Evolutionary conservation across 192 early-diverging fungal genomes (phyloP).

Genomic region (Helicostylum pulchrum): DNA sequence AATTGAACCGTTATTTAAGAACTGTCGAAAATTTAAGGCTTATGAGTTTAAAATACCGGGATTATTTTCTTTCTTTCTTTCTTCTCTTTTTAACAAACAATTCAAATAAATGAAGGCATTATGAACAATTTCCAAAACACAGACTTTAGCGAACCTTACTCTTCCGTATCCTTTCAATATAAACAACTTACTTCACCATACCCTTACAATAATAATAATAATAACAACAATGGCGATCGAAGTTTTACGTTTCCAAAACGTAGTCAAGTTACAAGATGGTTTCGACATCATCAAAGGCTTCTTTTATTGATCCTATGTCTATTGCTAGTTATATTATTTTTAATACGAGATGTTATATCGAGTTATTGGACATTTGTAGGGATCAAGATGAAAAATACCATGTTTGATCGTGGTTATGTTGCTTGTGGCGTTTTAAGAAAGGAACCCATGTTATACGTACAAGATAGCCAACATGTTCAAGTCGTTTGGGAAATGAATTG

Average conservation of each 20-base stretch:
- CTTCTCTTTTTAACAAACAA: too few species aligned
- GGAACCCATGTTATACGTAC: conserved; percentile 51
- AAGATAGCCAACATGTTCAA: conserved; percentile 42
- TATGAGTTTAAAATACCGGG: too few species aligned
- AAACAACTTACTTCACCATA: conserved; percentile 32
- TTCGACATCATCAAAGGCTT: background rate
- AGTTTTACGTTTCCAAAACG: conserved; percentile 1
- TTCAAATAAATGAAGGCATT: too few species aligned
- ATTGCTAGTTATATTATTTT: conserved; percentile 10
- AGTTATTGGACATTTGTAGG: conserved; percentile 24
- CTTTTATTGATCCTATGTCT: background rate
- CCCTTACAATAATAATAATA: conserved; percentile 9
- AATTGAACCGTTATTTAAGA: too few species aligned
- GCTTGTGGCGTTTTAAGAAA: conserved; percentile 51
- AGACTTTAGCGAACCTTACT: conserved; percentile 29
- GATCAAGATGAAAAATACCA: conserved; percentile 47
- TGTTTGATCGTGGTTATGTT: conserved; percentile 45
- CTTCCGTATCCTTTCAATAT: conserved; percentile 36
- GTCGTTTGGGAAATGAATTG: conserved; percentile 60
- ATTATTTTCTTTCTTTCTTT: too few species aligned
- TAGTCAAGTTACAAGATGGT: conserved; percentile 5
- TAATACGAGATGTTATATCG: conserved; percentile 12
- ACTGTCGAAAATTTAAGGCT: too few species aligned
- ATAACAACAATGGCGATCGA: conserved; percentile 6
- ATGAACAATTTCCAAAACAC: background rate